Base-by-base conservation (phyloP, 1,284 basidiomycete genomes). In the Melampsora larici-populina region DNA sequence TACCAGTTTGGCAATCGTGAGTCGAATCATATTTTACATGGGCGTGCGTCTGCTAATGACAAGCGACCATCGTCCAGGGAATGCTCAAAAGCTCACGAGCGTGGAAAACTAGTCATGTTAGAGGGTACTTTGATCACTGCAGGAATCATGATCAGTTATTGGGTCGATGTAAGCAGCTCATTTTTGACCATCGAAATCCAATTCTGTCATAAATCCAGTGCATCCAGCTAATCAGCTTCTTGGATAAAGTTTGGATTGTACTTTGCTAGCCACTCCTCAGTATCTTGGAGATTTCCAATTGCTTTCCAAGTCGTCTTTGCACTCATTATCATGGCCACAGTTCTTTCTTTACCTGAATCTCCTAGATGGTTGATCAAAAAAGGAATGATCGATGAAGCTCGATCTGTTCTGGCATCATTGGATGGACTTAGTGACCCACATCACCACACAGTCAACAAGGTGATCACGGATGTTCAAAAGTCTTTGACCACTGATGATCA, bases 71-170 rank as follows among this genome's bases (percentile, higher is more conserved):
- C 49, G 29, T 51, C 17, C 26, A 75, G 72, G 4, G 90, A 91
- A 82, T 88, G 88, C 79, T 88, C 89, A 2, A 87, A 88, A 9
- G 87, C 89, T 2, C 85, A 87, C 49, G 87, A 87, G 79, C 85
- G 90, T 78, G 90, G 90, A 31, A 87, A 87, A 78, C 86, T 90
- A 75, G 90, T 90, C 64, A 89, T 89, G 86, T 85, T 90, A 63
- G 89, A 90, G 84, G 89, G 89, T 5, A 88, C 87, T 81, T 84
- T 91, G 2, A 90, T 91, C 78, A 88, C 89, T 2, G 89, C 89
- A 80, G 90, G 90, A 79, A 88, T 90, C 81, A 90, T 89, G 87
- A 84, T 90, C 78, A 88, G 88, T 21, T 80, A 89, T 87, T 89
- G 89, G 88, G 85, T 89, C 81, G 88, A 89, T 81, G 89, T 89